Evolutionary conservation across 768 basidiomycete species (phyloP).

Genomic region (Lactifluus pinguis): DNA sequence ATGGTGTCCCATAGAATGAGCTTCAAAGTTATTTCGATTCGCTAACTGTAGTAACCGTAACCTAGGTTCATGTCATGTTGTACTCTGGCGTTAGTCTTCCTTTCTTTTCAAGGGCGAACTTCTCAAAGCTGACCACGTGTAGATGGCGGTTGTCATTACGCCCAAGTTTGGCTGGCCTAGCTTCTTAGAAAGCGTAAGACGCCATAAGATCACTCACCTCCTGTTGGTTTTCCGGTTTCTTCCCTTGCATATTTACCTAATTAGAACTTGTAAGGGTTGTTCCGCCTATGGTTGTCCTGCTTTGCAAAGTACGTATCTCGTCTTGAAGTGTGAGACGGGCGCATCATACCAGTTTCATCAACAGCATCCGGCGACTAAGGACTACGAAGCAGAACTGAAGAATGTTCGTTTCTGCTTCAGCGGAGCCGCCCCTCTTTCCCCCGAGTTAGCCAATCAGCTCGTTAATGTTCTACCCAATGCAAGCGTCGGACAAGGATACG

Average conservation of each 20-base stretch:
- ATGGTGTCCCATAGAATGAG: neutral
- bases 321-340: neutral
- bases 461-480: slow-evolving; percentile 45
- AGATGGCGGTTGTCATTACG: slow-evolving; percentile 28
- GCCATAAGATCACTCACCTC: slow-evolving; percentile 28
- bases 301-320: slow-evolving; percentile 24
- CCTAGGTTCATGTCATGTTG: slow-evolving; percentile 25
- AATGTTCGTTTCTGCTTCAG: slow-evolving; percentile 23
- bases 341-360: neutral
- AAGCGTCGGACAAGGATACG: slow-evolving; percentile 53
- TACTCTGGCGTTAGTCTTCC: slow-evolving; percentile 21
- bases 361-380: slow-evolving; percentile 25
- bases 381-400: slow-evolving; percentile 23
- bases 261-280: slow-evolving; percentile 17
- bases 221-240: slow-evolving; percentile 19
- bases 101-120: neutral
- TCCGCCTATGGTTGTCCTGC: slow-evolving; percentile 25
- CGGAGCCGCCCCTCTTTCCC: slow-evolving; percentile 30
- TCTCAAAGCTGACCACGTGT: neutral
- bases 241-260: neutral
- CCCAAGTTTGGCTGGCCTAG: slow-evolving; percentile 28
- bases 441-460: slow-evolving; percentile 33
- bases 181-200: slow-evolving; percentile 29
- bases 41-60: neutral
- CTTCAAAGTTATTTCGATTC: neutral